These are phyloP conservation scores for Sclerotinia glacialis DNA, from an alignment of 2,329 filamentous ascomycete species.

Conservation along the genomic window DNA sequence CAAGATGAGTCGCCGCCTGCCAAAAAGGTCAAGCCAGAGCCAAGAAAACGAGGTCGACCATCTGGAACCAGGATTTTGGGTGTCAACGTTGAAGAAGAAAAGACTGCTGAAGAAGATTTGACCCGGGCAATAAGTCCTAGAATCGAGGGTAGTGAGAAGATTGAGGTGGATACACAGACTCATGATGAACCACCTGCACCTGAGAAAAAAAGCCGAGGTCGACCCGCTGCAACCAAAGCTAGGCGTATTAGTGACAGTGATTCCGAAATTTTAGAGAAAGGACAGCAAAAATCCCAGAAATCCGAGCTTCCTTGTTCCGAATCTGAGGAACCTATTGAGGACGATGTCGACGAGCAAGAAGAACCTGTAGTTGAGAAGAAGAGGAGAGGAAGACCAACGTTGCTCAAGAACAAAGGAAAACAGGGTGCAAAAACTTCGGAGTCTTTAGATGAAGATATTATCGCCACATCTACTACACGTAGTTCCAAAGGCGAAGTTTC, in stretches of 20 bases:
- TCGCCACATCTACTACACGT: background rate
- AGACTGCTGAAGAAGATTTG: background rate
- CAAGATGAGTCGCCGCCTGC: background rate
- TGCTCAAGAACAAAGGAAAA: conserved; percentile 4
- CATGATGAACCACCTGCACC: too few relatives aligned
- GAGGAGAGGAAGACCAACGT: conserved; percentile 16
- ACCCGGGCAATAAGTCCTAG: too few relatives aligned
- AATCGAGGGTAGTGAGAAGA: background rate
- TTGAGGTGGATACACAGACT: background rate
- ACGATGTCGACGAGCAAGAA: background rate
- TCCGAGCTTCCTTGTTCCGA: background rate
- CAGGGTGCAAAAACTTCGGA: background rate
- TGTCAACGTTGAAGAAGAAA: background rate
- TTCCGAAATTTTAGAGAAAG: background rate
- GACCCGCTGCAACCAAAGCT: background rate
- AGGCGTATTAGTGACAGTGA: background rate
- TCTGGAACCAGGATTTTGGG: background rate
- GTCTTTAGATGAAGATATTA: background rate
- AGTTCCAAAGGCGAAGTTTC: background rate
- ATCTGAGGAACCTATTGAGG: background rate
- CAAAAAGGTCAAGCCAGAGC: background rate
- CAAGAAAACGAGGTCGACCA: conserved; percentile 1
- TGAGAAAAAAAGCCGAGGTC: conserved; percentile 11
- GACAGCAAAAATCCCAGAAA: background rate
- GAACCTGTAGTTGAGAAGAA: background rate